Evolutionary conservation across 1,284 basidiomycete species (phyloP), one percentile per base, ranked within the genome.

Genomic region (Cryptococcus sp.): DNA sequence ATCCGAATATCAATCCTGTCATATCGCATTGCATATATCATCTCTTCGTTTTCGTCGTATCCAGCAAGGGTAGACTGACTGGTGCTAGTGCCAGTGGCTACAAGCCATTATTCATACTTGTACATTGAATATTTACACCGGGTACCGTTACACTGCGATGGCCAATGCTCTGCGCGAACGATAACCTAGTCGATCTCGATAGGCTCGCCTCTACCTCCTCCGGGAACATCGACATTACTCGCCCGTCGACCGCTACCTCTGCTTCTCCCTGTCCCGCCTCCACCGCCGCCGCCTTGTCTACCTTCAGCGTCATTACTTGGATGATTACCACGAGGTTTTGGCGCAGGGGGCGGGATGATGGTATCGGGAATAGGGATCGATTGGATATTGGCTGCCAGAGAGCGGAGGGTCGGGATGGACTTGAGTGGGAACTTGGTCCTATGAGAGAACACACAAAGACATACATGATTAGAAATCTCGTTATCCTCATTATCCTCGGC

Each of bases 401-500:
- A 61, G 47, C 87, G 88, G 54, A 94, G 84, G 16, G 89, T 86
- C 68, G 89, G 88, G 7, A 93, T 83, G 1, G 89, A 90, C 72
- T 91, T 91, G 75, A 93, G 86, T 8, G 92, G 91, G 81, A 94
- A 95, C 72, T 92, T 92, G n/a, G 91, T 93, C 66, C 90, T 92
- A 72, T 11, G 42, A 61, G 23, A 47, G 40, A 31, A n/a, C n/a
- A n/a, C n/a, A n/a, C 7, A 38, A 3, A 48, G 22, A 35, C 42
- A 20, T 38, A n/a, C n/a, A n/a, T n/a, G n/a, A n/a, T n/a, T n/a
- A n/a, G n/a, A n/a, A n/a, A n/a, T n/a, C 17, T 4, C 22, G 46
- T 59, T 42, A 59, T 31, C 44, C 16, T 20, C 35, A 19, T 40
- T n/a, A n/a, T n/a, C n/a, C n/a, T n/a, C n/a, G 17, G 11, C 6